Base-by-base conservation (phyloP, 345 rosid species). In the Carallia pectinifolia region DNA sequence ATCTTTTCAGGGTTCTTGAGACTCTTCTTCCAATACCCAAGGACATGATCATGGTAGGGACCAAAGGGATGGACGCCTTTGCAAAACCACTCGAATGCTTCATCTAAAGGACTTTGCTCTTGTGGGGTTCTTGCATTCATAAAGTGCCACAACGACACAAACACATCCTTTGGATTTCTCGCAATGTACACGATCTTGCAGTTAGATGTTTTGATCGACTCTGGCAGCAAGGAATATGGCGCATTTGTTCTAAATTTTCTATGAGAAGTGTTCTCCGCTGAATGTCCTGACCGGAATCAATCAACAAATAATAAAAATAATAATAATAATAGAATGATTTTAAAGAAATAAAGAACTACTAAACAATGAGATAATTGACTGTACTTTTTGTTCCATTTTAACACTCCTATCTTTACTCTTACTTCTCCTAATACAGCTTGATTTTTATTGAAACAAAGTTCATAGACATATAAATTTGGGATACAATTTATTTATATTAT, bases 11-110 rank as follows among this genome's bases (percentile, higher is more conserved):
- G 86, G 1, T 6, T 65, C 52, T 64, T 50, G 31, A 53, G 6
- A 67, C 81, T 80, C 34, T 72, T 74, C 13, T 62, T 30, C 84
- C 81, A 80, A 2, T 80, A 85, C 60, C 71, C 69, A 4, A 82
- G 64, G 29, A 80, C 80, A 10, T 82, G 86, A n/a, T 80, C 82
- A 5, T 67, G 66, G 30, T 68, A 78, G 0, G 86, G 78, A 1
- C 86, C 86, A 37, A 68, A 34, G 65, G n/a, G 48, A 54, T 71
- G 77, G 17, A 80, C 52, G 9, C 82, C 85, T 4, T 69, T 64
- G 54, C 82, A 71, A 7, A 84, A 84, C 0, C 33, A 39, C 6
- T 78, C 82, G 33, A 72, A 80, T 23, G 23, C 75, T 8, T 80
- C 74, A 4, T 68, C 60, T 0, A 81, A 16, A 16, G 56, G 56